A percentile compares a stretch with the other conserved stretches of the same genome.
These are phyloP conservation scores for Globisporangium splendens DNA, from an alignment of 352 stramenopile genomes.

Conservation along the genomic window DNA sequence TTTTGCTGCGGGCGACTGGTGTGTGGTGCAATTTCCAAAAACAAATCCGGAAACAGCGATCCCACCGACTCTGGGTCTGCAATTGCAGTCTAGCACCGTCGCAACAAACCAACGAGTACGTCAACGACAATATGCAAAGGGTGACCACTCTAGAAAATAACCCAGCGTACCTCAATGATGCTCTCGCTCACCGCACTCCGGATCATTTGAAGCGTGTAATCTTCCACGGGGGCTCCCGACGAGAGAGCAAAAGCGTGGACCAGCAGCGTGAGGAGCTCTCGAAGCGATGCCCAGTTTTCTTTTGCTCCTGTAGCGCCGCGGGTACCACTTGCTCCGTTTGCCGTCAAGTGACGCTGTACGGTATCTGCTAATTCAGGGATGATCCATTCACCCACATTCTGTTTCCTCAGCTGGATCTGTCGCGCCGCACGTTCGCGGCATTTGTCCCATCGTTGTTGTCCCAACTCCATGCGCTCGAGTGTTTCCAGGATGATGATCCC, in stretches of 20 bases:
- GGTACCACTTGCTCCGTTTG: neutral
- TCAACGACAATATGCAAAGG: neutral
- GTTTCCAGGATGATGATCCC: slow-evolving; percentile 73
- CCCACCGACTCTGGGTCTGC: slow-evolving; percentile 20
- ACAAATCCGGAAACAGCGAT: slow-evolving; percentile 29
- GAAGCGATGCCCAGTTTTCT: slow-evolving; percentile 28
- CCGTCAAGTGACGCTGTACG: slow-evolving; percentile 45
- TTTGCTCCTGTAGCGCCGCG: neutral
- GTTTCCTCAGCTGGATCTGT: slow-evolving; percentile 45
- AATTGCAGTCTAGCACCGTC: slow-evolving; percentile 18
- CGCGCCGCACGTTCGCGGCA: slow-evolving; percentile 42
- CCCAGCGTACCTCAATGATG: slow-evolving; percentile 40
- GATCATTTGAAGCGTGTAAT: slow-evolving; percentile 72
- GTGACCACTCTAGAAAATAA: neutral
- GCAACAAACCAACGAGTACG: neutral
- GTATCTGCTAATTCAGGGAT: slow-evolving; percentile 61
- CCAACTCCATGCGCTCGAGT: slow-evolving; percentile 62
- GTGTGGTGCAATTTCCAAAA: slow-evolving; percentile 26
- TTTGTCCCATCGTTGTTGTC: slow-evolving; percentile 45
- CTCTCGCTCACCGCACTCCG: slow-evolving; percentile 43
- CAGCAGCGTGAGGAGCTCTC: slow-evolving; percentile 51
- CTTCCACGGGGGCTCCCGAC: slow-evolving; percentile 36
- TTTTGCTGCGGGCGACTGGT: slow-evolving; percentile 11
- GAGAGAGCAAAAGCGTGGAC: slow-evolving; percentile 67
- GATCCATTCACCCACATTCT: slow-evolving; percentile 61